These are phyloP conservation scores for Handroanthus guayacan DNA, from an alignment of 257 asterid genomes.

Conservation along the genomic window DNA sequence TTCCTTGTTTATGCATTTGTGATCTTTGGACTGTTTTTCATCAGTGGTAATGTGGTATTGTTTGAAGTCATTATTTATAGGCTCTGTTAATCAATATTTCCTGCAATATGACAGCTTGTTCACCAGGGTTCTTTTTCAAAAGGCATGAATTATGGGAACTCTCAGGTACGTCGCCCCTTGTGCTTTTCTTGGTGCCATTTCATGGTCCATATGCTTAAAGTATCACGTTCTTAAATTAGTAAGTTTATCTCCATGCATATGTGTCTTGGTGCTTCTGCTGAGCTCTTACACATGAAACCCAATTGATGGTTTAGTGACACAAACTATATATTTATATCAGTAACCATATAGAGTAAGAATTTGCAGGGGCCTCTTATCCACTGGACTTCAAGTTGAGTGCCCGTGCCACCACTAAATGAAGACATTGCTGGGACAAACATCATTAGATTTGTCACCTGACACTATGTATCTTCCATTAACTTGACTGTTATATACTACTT, in stretches of 20 bases:
- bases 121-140: constrained; percentile 69
- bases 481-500: background rate
- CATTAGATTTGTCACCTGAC: background rate
- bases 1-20: background rate
- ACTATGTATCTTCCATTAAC: background rate
- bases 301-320: no score
- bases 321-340: no score
- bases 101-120: constrained; percentile 47
- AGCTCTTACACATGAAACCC: background rate
- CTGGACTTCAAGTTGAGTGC: no score
- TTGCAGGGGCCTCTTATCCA: no score
- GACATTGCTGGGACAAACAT: background rate
- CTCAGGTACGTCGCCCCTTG: constrained; percentile 50
- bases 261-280: background rate
- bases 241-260: background rate
- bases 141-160: constrained; percentile 61
- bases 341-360: no score
- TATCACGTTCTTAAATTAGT: background rate
- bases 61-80: background rate
- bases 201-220: constrained; percentile 3
- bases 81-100: background rate
- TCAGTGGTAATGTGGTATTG: background rate
- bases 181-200: constrained; percentile 19
- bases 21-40: background rate
- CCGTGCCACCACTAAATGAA: background rate